A percentile compares a stretch with the other conserved stretches of the same genome.
Evolutionary conservation across 1,139 yeast genomes (phyloP).

Genomic region (Geotrichum europaeum): DNA sequence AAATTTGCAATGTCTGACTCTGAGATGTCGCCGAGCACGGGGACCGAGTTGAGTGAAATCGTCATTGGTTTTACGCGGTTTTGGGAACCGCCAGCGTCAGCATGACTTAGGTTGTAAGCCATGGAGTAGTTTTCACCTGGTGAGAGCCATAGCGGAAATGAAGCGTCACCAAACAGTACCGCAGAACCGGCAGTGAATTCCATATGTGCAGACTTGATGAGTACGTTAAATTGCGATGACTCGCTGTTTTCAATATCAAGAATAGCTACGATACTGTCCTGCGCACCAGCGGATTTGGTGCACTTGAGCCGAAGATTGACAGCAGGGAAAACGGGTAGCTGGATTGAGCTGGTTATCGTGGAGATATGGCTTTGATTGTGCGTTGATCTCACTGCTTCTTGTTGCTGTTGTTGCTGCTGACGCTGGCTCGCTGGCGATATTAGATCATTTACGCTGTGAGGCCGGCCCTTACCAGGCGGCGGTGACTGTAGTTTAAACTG

Average conservation of each 20-base stretch:
- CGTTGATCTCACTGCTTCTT: not conserved
- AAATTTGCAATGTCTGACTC: slow-evolving; percentile 4
- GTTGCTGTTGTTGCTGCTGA: not conserved
- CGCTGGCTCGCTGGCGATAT: not conserved
- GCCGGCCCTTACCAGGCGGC: slow-evolving; percentile 6
- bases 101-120: slow-evolving; percentile 27
- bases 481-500: slow-evolving; percentile 7
- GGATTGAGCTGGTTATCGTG: slow-evolving; percentile 8
- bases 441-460: slow-evolving; percentile 1
- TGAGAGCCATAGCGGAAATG: slow-evolving; percentile 31
- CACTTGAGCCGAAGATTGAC: slow-evolving; percentile 53
- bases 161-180: slow-evolving; percentile 33
- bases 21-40: slow-evolving; percentile 26
- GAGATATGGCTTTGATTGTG: slow-evolving; percentile 6
- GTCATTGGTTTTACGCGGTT: slow-evolving; percentile 26
- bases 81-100: slow-evolving; percentile 23
- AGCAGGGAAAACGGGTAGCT: slow-evolving; percentile 44
- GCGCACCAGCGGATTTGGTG: slow-evolving; percentile 52
- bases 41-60: slow-evolving; percentile 24
- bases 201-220: slow-evolving; percentile 37
- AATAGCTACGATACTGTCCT: slow-evolving; percentile 47
- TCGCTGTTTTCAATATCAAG: slow-evolving; percentile 50
- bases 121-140: slow-evolving; percentile 35
- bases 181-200: slow-evolving; percentile 41
- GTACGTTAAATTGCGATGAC: slow-evolving; percentile 30